Evolutionary conservation across 2,329 filamentous ascomycete genomes (phyloP), one percentile per base, ranked within the genome.

Genomic region (Chaetomiaceae sp.): DNA sequence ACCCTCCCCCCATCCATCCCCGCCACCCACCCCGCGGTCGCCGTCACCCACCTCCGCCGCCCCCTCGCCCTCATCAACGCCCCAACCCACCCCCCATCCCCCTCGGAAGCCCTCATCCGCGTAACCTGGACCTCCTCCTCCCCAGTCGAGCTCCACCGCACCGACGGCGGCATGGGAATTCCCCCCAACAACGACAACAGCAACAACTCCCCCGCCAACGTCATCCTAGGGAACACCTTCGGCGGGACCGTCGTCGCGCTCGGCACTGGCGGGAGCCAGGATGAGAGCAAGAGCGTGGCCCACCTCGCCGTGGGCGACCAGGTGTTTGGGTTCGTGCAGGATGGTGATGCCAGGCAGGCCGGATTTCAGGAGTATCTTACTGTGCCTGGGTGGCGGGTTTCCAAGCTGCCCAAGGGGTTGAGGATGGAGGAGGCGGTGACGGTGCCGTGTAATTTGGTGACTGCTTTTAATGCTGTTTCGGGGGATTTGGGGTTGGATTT

Each of bases 81-180:
- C 5, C 62, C 63, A 4, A 68, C 65, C 13, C 34, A 63, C 31
- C 45, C 62, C 5, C 74, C 75, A 0, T 53, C 57, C 1, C 60
- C 63, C 1, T 70, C 74, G 31, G 75, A 85, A 63, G 72, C 82
- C 30, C 70, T 74, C 14, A 65, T 85, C 35, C 72, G 69, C 21
- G 75, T 80, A 9, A 67, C 75, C 51, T 85, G 78, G 77, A 81
- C 78, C 2, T 74, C 79, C 2, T 82, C 80, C 1, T 80, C 77
- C 1, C 82, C 82, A 0, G 67, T 85, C 0, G 79, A 85, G 57
- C 67, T 85, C 5, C 82, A 85, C 64, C 75, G 79, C 52, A 77
- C 78, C 39, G 79, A 83, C 58, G 79, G 81, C 31, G 79, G 78
- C 0, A 67, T 82, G 10, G 59, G 13, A 23, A 13, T n/a, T 9